Conservation (phyloP, 176 grass and related monocot genomes). For the Aegilops umbellulata region DNA sequence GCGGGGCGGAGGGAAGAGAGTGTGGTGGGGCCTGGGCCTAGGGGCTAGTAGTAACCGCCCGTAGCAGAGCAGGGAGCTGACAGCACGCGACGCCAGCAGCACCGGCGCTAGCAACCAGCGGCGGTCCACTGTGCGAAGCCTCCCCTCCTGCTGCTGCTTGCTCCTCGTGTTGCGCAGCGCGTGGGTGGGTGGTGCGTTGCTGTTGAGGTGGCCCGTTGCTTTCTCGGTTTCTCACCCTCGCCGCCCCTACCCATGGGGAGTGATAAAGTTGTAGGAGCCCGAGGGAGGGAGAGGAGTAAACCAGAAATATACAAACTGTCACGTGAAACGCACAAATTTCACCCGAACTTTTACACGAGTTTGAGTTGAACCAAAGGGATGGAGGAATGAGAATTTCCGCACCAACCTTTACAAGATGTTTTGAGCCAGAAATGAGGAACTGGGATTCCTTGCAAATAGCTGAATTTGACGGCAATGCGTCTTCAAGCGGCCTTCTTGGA, state of each 20-base stretch:
- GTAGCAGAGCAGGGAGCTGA: conserved; percentile 13
- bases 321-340: neutral
- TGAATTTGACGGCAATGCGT: too few relatives aligned
- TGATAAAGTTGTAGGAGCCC: neutral
- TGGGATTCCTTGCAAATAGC: too few relatives aligned
- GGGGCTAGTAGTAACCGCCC: conserved; percentile 7
- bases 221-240: neutral
- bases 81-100: conserved; percentile 20
- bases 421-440: too few relatives aligned
- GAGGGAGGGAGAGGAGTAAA: neutral
- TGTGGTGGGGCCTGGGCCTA: neutral
- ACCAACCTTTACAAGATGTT: too few relatives aligned
- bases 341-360: neutral
- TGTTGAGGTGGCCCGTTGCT: conserved; percentile 13
- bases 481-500: too few relatives aligned
- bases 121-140: neutral
- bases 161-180: neutral
- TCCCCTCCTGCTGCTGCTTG: neutral
- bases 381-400: too few relatives aligned
- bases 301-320: too few relatives aligned
- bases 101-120: neutral
- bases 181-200: neutral
- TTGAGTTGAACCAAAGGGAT: too few relatives aligned
- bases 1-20: neutral
- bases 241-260: neutral